Conservation (phyloP, 2,329 filamentous ascomycete genomes). For the Apiospora hydei region DNA sequence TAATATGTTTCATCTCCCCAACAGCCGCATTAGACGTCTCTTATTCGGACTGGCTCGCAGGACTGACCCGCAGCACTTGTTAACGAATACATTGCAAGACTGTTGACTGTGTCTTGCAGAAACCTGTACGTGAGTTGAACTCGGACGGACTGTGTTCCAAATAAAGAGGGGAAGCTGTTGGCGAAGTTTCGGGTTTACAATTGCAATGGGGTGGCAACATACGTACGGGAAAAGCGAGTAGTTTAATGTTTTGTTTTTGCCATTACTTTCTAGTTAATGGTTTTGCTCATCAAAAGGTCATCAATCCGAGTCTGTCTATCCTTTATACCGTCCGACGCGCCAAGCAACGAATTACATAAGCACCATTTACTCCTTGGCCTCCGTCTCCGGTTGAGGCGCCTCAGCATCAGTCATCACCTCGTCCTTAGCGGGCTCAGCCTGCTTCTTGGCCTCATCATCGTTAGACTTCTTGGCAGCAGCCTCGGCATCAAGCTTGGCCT, state of each 20-base stretch:
- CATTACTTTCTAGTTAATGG: constrained; percentile 11
- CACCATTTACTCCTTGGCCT: constrained; percentile 40
- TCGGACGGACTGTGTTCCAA: not conserved
- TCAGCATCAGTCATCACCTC: constrained; percentile 72
- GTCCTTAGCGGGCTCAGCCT: constrained; percentile 57
- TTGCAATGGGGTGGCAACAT: not conserved
- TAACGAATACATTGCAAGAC: too few relatives aligned
- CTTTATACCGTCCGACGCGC: constrained; percentile 28
- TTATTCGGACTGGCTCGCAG: not conserved
- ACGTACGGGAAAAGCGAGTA: not conserved
- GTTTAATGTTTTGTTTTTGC: constrained; percentile 1
- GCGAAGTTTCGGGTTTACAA: not conserved
- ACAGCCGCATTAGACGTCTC: not conserved
- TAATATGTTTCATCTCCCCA: not conserved
- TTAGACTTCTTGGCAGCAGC: constrained; percentile 75
- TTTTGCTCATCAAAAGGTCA: constrained; percentile 23
- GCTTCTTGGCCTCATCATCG: constrained; percentile 62
- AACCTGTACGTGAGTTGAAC: not conserved
- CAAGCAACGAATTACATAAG: constrained; percentile 24
- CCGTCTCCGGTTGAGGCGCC: constrained; percentile 56
- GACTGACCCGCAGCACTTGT: too few relatives aligned
- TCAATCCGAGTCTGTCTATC: constrained; percentile 29
- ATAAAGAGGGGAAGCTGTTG: not conserved
- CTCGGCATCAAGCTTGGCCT: constrained; percentile 81
- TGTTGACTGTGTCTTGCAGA: not conserved